Evolutionary conservation across 495 filamentous ascomycete species (phyloP), one percentile per base, ranked within the genome.

Genomic region (Podospora bellae-mahoneyi): DNA sequence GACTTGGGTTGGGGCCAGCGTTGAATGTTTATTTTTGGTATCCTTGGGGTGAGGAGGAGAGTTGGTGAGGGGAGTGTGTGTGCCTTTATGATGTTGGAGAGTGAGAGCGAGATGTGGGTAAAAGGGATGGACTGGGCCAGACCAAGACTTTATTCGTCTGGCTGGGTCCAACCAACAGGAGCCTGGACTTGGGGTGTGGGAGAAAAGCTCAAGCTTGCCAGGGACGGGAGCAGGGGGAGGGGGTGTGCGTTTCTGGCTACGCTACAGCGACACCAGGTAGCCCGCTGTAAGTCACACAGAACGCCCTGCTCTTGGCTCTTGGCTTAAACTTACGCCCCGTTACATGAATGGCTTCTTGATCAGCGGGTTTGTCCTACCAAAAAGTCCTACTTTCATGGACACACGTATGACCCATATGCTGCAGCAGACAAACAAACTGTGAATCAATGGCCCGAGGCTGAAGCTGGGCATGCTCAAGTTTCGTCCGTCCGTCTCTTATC

Each of bases 41-140:
- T 27, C 27, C 9, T 30, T 61, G 16, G 59, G 23, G 15, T 58
- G n/a, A 44, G 32, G 34, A 32, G 56, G 62, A 60, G 62, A 23
- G 60, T 66, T 54, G 15, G 34, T 53, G 7, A 54, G 44, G 27
- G 62, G 55, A 55, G 18, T 63, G 64, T 54, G 18, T 30, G 19
- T 34, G 53, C 55, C 28, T 63, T 63, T 63, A 63, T 44, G 32
- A 15, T 48, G 10, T 28, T 32, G 27, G 59, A 18, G 61, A 19
- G 61, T 18, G 61, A 20, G 61, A 19, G 32, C 32, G 30, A 18
- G 18, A 18, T 55, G 57, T 54, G 57, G 66, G 57, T 55, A 57
- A 55, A 58, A 32, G 63, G 64, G 54, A 55, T 65, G 67, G 69
- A 60, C 64, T 73, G 69, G 72, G 62, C 72, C 67, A 72, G 72